phyloP scores from a whole-genome alignment of 2,329 filamentous ascomycete genomes.

The Arthrobotrys musiformis region DNA sequence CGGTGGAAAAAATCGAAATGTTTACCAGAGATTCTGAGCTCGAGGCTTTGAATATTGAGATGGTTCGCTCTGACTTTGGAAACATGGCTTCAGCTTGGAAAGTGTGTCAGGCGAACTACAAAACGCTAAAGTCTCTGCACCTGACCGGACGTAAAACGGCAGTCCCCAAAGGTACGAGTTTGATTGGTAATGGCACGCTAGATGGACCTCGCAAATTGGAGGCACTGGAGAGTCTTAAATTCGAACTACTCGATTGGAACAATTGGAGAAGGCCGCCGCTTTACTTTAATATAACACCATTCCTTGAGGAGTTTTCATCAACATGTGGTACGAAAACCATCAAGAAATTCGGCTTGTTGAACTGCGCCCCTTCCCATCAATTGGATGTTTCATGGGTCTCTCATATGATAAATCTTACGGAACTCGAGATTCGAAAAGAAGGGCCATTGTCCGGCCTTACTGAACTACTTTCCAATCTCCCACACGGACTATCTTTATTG shows the following conservation, averaged over 20 bases:
- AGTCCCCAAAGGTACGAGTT: no score
- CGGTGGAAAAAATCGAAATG: background rate
- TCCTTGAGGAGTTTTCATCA: background rate
- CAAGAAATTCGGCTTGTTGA: background rate
- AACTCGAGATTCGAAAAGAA: background rate
- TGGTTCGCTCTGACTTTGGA: background rate
- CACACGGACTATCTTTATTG: background rate
- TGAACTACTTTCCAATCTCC: background rate
- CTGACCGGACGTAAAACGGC: no score
- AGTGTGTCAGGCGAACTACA: background rate
- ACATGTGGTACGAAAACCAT: background rate
- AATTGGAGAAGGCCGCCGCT: background rate
- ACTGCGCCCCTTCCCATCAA: no score
- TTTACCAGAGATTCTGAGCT: background rate
- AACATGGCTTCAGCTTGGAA: background rate
- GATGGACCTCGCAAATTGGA: background rate
- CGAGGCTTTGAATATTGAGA: background rate
- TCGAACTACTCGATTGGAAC: background rate
- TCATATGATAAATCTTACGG: background rate
- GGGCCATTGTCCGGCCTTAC: background rate
- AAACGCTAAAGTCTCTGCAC: background rate
- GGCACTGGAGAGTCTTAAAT: background rate
- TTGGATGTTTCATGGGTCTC: background rate
- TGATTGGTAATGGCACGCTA: no score
- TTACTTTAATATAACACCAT: background rate